Base-by-base conservation (phyloP, 352 stramenopile species). In the Globisporangium parvum region DNA sequence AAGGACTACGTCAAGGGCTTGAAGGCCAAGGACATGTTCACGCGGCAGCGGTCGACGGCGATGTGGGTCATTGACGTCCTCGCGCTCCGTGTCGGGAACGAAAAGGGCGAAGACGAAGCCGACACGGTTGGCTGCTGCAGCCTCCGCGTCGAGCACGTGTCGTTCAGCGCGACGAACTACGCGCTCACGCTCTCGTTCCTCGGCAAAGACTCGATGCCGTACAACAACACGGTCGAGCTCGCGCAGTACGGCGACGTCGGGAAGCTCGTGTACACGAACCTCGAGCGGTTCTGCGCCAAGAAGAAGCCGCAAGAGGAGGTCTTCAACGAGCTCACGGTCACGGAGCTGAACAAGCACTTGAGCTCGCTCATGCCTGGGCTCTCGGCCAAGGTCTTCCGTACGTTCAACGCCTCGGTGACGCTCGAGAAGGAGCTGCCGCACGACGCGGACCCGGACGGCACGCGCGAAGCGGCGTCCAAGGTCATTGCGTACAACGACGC, bases 51-150 rank as follows among this genome's bases (percentile, higher is more conserved):
- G 15, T 98, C 94, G 1, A 99, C 96, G 28, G 97, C 97, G n/a
- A 98, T 99, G 85, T 99, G 97, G 97, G 94, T 99, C 40, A 99
- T 99, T 68, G 98, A 99, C 85, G 76, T 97, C 44, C 73, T 99
- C n/a, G 98, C 98, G 9, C 76, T 99, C 60, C 96, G 98, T 98
- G 98, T 99, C 18, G 98, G 98, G 57, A 98, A 98, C 55, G 98
- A 99, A 65, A 99, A 99, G 67, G 96, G 97, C 56, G 97, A 98
- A 24, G 96, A 98, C 47, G 95, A 98, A 63, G 98, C 98, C 44
- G 98, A 99, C 67, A 99, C 98, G 3, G 98, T 99, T 18, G 98
- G 98, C 55, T 99, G 97, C 79, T 99, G 98, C 66, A 98, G 94
- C 51, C 78, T 99, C 18, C 93, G 97, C 23, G 92, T 99, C 5